phyloP scores from a whole-genome alignment of 1,284 basidiomycete genomes.

The Austropuccinia psidii region DNA sequence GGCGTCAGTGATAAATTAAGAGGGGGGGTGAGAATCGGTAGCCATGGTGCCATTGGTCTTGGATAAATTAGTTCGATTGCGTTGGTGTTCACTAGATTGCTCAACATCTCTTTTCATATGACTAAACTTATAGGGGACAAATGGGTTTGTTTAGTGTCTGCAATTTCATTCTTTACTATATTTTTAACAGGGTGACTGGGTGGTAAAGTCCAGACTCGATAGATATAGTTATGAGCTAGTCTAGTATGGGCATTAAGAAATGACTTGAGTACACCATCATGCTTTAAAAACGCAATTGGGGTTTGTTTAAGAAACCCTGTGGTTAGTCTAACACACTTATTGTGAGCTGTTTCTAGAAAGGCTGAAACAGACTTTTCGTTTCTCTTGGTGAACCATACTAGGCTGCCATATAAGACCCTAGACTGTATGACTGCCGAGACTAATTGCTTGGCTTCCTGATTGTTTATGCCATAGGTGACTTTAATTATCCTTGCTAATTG shows the following conservation, averaged over 20 bases:
- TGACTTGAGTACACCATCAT: neutral
- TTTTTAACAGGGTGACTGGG: neutral
- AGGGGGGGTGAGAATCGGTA: no score
- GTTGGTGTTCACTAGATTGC: neutral
- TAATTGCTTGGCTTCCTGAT: neutral
- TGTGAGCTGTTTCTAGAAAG: neutral
- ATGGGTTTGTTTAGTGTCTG: neutral
- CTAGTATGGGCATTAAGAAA: neutral
- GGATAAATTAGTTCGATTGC: no score
- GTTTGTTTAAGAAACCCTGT: neutral
- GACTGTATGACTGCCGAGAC: neutral
- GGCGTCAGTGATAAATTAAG: no score
- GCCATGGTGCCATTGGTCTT: no score
- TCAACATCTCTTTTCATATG: neutral
- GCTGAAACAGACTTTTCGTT: neutral
- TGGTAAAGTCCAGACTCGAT: neutral
- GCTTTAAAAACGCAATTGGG: neutral
- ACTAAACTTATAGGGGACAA: neutral
- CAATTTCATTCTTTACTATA: neutral
- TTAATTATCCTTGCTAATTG: neutral
- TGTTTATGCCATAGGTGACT: conserved; percentile 5
- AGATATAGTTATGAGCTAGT: neutral
- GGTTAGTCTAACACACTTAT: neutral
- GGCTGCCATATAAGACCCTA: neutral
- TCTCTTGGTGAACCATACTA: conserved; percentile 3